Evolutionary conservation across 768 basidiomycete species (phyloP).

Genomic region (Boletus edulis): DNA sequence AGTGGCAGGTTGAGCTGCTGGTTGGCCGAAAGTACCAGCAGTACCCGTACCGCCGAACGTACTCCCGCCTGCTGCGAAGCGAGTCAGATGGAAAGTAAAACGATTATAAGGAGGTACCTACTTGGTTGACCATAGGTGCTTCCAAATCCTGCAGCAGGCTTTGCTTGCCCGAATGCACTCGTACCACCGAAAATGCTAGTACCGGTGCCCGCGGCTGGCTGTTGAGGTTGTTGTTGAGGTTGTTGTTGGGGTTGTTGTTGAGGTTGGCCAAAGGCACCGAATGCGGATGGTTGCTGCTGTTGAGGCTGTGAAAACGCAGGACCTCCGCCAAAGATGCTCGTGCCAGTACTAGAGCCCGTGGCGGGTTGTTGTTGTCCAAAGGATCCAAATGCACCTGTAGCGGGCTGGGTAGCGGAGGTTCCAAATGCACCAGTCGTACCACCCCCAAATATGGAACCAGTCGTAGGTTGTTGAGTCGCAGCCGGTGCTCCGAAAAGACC

Average conservation of each 20-base stretch:
- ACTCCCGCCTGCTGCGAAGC: constrained; percentile 12
- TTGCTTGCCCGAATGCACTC: constrained; percentile 29
- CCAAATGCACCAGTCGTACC: constrained; percentile 23
- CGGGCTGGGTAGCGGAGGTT: constrained; percentile 23
- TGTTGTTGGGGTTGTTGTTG: constrained; percentile 30
- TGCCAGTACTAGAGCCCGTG: constrained; percentile 27
- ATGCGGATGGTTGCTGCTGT: constrained; percentile 37
- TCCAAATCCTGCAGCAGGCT: constrained; percentile 32
- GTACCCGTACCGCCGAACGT: constrained; percentile 24
- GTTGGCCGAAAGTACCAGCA: constrained; percentile 27
- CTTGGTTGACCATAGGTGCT: constrained; percentile 25
- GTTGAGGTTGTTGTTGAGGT: constrained; percentile 21
- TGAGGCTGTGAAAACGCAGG: constrained; percentile 39
- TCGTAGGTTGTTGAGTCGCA: constrained; percentile 28
- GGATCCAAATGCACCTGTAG: constrained; percentile 29
- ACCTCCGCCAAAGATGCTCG: constrained; percentile 43
- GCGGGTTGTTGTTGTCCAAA: constrained; percentile 38
- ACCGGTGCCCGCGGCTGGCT: constrained; percentile 35
- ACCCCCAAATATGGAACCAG: constrained; percentile 31
- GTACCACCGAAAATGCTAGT: constrained; percentile 34
- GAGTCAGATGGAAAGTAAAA: not conserved
- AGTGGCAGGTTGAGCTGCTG: constrained; percentile 21
- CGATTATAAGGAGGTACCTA: constrained; percentile 1
- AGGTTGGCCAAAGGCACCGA: constrained; percentile 52
- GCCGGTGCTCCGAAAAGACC: constrained; percentile 26